Evolutionary conservation across 176 grass and related monocot genomes (phyloP).

Genomic region (Carex littledalei): DNA sequence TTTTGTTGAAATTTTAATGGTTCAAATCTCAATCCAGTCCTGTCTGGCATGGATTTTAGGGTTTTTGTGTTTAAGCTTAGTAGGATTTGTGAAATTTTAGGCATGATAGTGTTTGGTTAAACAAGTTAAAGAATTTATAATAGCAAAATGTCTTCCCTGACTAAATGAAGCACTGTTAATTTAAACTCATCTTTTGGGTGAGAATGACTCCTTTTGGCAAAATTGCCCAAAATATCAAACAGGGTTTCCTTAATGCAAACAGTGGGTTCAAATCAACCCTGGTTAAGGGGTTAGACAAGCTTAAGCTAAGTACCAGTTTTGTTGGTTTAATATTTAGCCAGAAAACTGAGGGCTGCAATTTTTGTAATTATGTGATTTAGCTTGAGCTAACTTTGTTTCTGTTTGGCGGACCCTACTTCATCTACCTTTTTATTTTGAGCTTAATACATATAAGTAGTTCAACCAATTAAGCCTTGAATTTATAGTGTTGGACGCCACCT

Average conservation of each 20-base stretch:
- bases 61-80: not conserved
- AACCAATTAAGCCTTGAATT: not conserved
- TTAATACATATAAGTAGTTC: not conserved
- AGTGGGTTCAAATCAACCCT: not conserved
- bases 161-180: not conserved
- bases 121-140: not conserved
- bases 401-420: constrained; percentile 20
- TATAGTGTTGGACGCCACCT: not conserved
- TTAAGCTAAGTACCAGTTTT: not conserved
- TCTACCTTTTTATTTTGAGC: not conserved
- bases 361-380: not conserved
- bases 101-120: not conserved
- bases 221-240: not conserved
- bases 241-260: not conserved
- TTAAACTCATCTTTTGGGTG: not conserved
- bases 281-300: not conserved
- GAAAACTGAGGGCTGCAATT: not conserved
- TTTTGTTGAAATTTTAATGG: not conserved
- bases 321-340: not conserved
- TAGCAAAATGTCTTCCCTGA: not conserved
- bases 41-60: not conserved
- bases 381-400: not conserved
- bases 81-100: not conserved
- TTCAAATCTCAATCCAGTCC: not conserved
- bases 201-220: not conserved